Evolutionary conservation across 164 flowering plant species (phyloP).

Genomic region (Chloranthus sessilifolius): DNA sequence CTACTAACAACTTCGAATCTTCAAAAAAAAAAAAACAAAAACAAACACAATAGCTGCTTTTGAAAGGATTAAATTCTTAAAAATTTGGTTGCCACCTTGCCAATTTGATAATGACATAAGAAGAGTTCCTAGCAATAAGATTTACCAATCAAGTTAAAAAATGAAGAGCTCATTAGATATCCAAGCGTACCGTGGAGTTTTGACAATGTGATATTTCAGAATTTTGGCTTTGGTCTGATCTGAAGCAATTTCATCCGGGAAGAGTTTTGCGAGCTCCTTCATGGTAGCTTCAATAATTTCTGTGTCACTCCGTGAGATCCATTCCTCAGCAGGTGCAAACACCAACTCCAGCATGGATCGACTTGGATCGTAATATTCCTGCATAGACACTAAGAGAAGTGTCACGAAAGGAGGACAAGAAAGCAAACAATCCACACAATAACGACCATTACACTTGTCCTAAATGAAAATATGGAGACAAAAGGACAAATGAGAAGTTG

Average conservation of each 20-base stretch:
- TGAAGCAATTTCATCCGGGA: conserved; percentile 90
- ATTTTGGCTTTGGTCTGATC: conserved; percentile 98
- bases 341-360: conserved; percentile 94
- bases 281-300: conserved; percentile 96
- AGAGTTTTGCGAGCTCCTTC: conserved; percentile 88
- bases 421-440: too few species aligned
- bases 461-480: too few species aligned
- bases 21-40: too few species aligned
- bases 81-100: too few species aligned
- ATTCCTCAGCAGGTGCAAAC: conserved; percentile 98
- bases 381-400: conserved; percentile 16
- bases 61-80: too few species aligned
- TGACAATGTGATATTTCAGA: conserved; percentile 85
- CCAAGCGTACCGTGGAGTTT: conserved; percentile 80
- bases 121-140: too few species aligned
- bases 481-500: not conserved
- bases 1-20: too few species aligned
- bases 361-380: conserved; percentile 94
- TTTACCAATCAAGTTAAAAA: not conserved
- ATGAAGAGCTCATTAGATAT: not conserved
- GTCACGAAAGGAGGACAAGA: too few species aligned
- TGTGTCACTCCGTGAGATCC: conserved; percentile 81
- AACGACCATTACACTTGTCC: too few species aligned
- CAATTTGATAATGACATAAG: too few species aligned
- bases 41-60: too few species aligned